These are phyloP conservation scores for Penstemon newberryi DNA, from an alignment of 257 asterid genomes.

Conservation along the genomic window DNA sequence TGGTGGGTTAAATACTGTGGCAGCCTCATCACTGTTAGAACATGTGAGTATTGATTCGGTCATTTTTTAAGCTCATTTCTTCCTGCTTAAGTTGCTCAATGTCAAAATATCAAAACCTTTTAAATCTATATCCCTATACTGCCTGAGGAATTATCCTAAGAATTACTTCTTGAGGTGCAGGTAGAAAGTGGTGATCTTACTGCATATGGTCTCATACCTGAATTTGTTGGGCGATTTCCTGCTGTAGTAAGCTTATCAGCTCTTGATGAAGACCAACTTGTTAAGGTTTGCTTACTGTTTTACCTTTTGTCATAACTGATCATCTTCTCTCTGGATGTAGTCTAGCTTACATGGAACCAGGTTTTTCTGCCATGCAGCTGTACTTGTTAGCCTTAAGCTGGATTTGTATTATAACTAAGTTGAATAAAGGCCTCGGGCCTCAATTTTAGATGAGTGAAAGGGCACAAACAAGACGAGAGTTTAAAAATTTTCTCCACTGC, in stretches of 20 bases:
- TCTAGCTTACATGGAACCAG: background rate
- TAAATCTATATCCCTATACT: constrained; percentile 20
- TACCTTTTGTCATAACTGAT: constrained; percentile 2
- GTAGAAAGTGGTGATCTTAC: constrained; percentile 89
- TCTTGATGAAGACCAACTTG: constrained; percentile 83
- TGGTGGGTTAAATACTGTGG: constrained; percentile 55
- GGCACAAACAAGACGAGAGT: constrained; percentile 4
- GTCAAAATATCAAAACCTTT: constrained; percentile 12
- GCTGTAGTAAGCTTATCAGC: constrained; percentile 79
- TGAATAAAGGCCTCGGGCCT: constrained; percentile 4
- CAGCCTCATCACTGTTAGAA: constrained; percentile 78
- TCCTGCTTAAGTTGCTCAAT: constrained; percentile 15
- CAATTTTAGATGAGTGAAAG: constrained; percentile 4
- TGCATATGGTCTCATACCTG: constrained; percentile 93
- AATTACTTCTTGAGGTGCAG: constrained; percentile 45
- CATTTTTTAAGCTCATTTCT: constrained; percentile 17
- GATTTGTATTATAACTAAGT: background rate
- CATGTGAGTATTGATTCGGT: constrained; percentile 46
- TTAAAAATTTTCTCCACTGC: background rate
- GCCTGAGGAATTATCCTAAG: constrained; percentile 25
- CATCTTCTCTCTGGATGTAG: constrained; percentile 10
- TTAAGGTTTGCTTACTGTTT: constrained; percentile 58
- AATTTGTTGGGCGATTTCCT: constrained; percentile 92
- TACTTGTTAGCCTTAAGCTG: background rate
- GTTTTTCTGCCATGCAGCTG: constrained; percentile 2